Evolutionary conservation across 1,284 basidiomycete genomes (phyloP), one percentile per base, ranked within the genome.

Genomic region (Caloboletus firmus): DNA sequence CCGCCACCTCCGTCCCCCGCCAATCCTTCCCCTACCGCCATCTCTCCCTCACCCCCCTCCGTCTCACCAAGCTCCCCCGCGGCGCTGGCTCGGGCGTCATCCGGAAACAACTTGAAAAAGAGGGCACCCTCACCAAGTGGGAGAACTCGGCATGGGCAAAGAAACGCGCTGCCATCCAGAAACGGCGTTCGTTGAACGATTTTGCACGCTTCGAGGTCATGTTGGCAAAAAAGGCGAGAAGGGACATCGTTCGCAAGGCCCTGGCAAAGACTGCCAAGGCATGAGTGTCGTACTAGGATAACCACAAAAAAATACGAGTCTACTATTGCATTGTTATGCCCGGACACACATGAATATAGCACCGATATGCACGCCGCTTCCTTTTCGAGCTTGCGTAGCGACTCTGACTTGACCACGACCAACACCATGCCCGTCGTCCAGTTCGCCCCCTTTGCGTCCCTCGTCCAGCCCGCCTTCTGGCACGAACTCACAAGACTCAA

Each of bases 401-500:
- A 6, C 24, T 42, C 43, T 32, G 9, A 31, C 18, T 17, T 37
- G 30, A 35, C 28, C 47, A 32, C 43, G 37, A 35, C 35, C 43
- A 20, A 46, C 36, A 34, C 30, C 24, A 81, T 81, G 79, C 68
- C 78, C 20, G 79, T 89, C 63, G 78, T 96, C 28, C 93, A 96
- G 70, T 98, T 98, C 67, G 79, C 87, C 30, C 94, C 94, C 0
- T 85, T 98, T 61, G 79, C 86, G 8, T 95, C 95, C 1, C 80
- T 91, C 49, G 90, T 97, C 4, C 86, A 94, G 58, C 94, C 96
- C 1, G 80, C 86, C 3, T 95, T 98, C 72, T 99, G 96, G 96
- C 90, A 97, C 59, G 84, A 89, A 49, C 85, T 99, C 39, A 90
- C 93, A 0, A 76, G 83, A 26, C 76, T 95, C 72, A 99, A 99